Conservation (phyloP, 345 rosid genomes). For the Rhodamnia rubescens region DNA sequence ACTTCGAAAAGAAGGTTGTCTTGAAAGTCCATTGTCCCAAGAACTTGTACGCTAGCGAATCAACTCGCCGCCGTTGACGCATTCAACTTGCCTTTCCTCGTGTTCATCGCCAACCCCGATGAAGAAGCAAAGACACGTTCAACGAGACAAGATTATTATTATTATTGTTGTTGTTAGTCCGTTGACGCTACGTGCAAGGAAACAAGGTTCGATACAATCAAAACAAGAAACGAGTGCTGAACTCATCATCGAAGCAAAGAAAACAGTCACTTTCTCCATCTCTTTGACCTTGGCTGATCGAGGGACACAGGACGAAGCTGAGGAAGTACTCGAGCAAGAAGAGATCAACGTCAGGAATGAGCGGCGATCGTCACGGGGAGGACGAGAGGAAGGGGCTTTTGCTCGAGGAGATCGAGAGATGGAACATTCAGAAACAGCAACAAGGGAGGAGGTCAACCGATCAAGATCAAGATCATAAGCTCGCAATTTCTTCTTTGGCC, state of each 20-base stretch:
- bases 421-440: conserved; percentile 25
- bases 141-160: neutral
- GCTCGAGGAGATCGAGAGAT: conserved; percentile 27
- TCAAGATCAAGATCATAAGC: conserved; percentile 2
- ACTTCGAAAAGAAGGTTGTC: neutral
- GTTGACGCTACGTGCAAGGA: neutral
- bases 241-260: neutral
- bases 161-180: neutral
- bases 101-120: neutral
- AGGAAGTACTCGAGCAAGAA: neutral
- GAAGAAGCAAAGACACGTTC: neutral
- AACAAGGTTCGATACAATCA: neutral
- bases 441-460: neutral
- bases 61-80: neutral
- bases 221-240: neutral
- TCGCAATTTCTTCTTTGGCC: neutral
- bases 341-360: conserved; percentile 4
- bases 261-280: neutral
- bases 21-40: neutral
- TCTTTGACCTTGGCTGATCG: neutral
- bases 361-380: conserved; percentile 4
- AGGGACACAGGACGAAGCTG: conserved; percentile 18
- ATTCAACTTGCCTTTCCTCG: neutral
- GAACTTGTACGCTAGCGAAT: neutral
- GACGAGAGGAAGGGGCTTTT: conserved; percentile 25